Evolutionary conservation across 1,284 basidiomycete genomes (phyloP).

Genomic region (Apiotrichum porosum): DNA sequence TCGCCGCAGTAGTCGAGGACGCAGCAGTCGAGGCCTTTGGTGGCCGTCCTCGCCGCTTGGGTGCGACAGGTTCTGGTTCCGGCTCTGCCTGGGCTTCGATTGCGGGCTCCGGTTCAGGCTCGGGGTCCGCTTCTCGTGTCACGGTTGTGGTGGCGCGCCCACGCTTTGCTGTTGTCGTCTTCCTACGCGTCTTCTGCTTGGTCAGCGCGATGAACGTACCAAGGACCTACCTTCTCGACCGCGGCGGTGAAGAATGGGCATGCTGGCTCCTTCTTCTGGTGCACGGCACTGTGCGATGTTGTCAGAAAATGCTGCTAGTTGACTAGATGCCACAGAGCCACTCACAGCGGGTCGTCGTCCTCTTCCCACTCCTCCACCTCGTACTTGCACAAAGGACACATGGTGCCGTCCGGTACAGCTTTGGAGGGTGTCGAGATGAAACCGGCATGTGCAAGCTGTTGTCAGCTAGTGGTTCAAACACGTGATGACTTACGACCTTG

Average conservation of each 20-base stretch:
- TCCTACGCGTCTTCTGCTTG: slow-evolving; percentile 1
- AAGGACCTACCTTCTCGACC: slow-evolving; percentile 2
- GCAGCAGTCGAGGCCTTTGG: not conserved
- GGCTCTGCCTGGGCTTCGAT: slow-evolving; percentile 6
- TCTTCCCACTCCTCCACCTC: slow-evolving; percentile 73
- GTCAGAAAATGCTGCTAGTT: slow-evolving; percentile 8
- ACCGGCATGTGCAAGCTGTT: slow-evolving; percentile 76
- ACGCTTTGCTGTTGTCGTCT: not conserved
- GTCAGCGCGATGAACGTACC: not conserved
- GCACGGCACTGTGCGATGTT: slow-evolving; percentile 28
- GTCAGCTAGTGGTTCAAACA: not conserved
- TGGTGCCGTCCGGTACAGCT: slow-evolving; percentile 63
- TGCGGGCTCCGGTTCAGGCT: slow-evolving; percentile 3
- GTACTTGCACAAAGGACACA: slow-evolving; percentile 70
- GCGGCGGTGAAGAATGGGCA: slow-evolving; percentile 43
- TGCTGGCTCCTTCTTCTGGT: slow-evolving; percentile 33
- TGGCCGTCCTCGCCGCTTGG: not conserved
- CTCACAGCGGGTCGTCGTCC: slow-evolving; percentile 66
- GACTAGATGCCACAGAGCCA: too few species aligned
- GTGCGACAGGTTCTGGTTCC: not conserved
- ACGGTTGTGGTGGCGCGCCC: not conserved
- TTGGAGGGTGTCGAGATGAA: slow-evolving; percentile 65
- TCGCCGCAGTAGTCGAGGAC: not conserved
- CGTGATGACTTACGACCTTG: slow-evolving; percentile 55
- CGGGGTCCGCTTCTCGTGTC: not conserved